A percentile compares a stretch with the other conserved stretches of the same genome.
These are phyloP conservation scores for Eucalyptus erythrocorys DNA, from an alignment of 345 rosid genomes.

Conservation along the genomic window DNA sequence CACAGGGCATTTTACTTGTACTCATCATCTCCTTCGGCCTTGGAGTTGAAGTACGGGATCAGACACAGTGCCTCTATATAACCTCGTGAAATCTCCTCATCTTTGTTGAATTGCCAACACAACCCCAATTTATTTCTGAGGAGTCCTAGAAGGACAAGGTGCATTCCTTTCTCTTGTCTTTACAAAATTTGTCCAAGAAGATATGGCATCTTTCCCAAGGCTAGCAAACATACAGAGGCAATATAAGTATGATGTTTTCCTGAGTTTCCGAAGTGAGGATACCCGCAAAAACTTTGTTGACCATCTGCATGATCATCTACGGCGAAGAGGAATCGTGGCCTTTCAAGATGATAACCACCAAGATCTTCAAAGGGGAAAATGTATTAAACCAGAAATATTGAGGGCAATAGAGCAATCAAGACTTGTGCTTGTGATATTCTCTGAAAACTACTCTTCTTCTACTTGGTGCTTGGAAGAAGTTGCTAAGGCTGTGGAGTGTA, in stretches of 20 bases:
- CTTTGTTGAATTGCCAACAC: not conserved
- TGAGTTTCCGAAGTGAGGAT: slow-evolving; percentile 5
- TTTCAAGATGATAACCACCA: not conserved
- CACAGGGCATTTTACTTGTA: no score
- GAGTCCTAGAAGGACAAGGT: not conserved
- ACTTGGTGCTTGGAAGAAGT: slow-evolving; percentile 6
- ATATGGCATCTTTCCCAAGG: not conserved
- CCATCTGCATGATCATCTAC: not conserved
- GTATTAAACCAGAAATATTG: not conserved
- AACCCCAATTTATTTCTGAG: rapidly evolving
- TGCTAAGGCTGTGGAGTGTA: not conserved
- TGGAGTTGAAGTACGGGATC: not conserved
- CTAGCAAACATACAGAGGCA: not conserved
- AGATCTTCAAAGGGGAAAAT: not conserved
- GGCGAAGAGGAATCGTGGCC: not conserved
- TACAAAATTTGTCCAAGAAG: not conserved
- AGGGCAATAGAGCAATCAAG: slow-evolving; percentile 3
- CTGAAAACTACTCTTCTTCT: not conserved
- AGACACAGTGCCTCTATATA: not conserved
- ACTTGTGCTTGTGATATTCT: not conserved
- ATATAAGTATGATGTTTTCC: slow-evolving; percentile 2
- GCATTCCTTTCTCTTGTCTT: not conserved
- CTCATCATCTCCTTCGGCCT: not conserved
- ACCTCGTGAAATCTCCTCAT: not conserved
- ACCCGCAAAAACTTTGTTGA: not conserved